Evolutionary conservation across 1,139 yeast genomes (phyloP), one percentile per base, ranked within the genome.

Genomic region (Wickerhamomyces sp.): DNA sequence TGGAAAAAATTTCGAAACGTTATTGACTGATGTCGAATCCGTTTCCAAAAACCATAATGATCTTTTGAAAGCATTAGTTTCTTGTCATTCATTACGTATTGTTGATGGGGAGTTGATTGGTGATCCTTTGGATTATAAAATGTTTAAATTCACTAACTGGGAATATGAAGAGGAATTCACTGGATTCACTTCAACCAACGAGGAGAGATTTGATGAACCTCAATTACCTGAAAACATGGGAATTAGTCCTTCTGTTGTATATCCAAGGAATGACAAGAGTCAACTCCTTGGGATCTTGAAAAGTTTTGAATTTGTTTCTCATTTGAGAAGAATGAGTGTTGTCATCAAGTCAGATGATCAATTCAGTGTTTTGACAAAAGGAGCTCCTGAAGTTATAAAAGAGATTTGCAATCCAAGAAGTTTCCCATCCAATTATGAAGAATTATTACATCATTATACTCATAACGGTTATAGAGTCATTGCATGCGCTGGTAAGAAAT

Each of bases 351-450:
- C 72, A 9, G 68, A 62, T 41, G 64, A 65, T 30, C 52, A 64
- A 37, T 61, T 66, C 44, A 67, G 66, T 50, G 78, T 87, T 0
- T 84, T 78, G 61, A 86, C 94, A 13, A 93, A 93, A 62, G 99
- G 99, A 43, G 99, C 99, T 0, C 99, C 99, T 0, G 99, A 93
- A 63, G 88, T 91, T n/a, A 87, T 93, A 76, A 71, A 75, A 34
- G 85, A 81, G 30, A 79, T 93, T 36, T 93, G 99, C 66, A 68
- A 69, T 15, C 78, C 81, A 2, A 79, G 76, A 23, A 69, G 91
- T 0, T 65, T 94, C 39, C 99, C 99, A 0, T 61, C 64, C 1
- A 78, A 90, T 59, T 94, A 78, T 62, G 84, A 84, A 27, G 86
- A 84, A 37, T 62, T 86, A 26, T 71, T 94, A 37, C 84, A 88